Evolutionary conservation across 1,139 yeast genomes (phyloP), one percentile per base, ranked within the genome.

Genomic region (Candida pseudoviswanathii): DNA sequence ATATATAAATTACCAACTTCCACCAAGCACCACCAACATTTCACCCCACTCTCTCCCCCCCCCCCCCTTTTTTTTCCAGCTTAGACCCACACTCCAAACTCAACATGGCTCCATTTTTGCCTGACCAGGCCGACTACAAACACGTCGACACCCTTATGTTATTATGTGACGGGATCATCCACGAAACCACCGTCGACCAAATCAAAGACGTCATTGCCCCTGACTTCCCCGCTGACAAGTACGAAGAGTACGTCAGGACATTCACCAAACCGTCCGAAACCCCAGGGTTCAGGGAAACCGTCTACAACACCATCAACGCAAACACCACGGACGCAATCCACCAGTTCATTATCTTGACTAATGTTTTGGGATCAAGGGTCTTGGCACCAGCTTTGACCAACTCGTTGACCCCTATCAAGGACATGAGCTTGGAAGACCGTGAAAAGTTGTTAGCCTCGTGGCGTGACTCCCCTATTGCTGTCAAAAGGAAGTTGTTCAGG

Each of bases 121-220:
- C 66, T 3, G 55, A 54, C 10, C 51, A 46, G 5, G 58, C 66
- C 31, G 64, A 62, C 29, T 65, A 61, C 37, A 54, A 56, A n/a
- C 70, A 71, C 45, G 44, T 70, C 29, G 70, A 68, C 24, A 54
- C 63, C 8, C 57, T 70, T 41, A 38, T 64, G 26, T 48, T 53
- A 11, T 56, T 76, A 36, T 63, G 72, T 2, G 80, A 76, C 59
- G 77, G 72, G 2, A 50, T 74, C 5, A 50, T 73, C 46, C 73
- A 68, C 49, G 75, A 71, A 30, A 61, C 71, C 1, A 54, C 68
- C 1, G 67, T 72, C 3, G 70, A 67, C 0, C 50, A 52, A 11
- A 56, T 75, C 21, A 63, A 54, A 44, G 69, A 71, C 2, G 61
- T 57, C 42, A 58, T 75, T 36, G 62, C 62, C 37, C 58, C 59